Base-by-base conservation (phyloP, 2,329 filamentous ascomycete species). In the Leptosphaerulina australis region DNA sequence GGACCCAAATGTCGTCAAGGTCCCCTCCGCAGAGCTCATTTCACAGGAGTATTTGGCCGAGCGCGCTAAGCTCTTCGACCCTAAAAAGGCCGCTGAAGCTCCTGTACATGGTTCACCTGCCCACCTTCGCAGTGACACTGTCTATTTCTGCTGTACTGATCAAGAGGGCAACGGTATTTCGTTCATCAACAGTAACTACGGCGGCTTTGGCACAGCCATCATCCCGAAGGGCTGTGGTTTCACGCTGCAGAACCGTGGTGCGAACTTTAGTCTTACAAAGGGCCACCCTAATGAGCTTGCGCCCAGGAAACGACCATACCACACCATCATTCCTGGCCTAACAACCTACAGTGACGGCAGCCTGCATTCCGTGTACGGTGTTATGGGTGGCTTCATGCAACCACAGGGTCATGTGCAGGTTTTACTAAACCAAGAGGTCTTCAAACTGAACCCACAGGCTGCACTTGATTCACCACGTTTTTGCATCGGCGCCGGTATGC, bases 331-430 rank as follows among this genome's bases (percentile, higher is more conserved):
- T 64, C 93, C 94, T 0, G 93, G 89, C 0, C 82, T 97, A 72
- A 85, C 93, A 14, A 97, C 94, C 0, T 91, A 94, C 60, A 76
- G 77, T 4, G 91, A 95, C 62, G 83, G 84, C 20, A 86, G 83
- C 38, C 76, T 97, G 48, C 90, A 96, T 71, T 88, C 85, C 3
- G 88, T 96, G 0, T 97, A 93, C 65, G 94, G 94, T 44, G 93
- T 97, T 53, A 97, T 97, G 94, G 94, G 94, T 43, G 93, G 91
- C 2, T 97, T 95, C 75, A 97, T 97, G 89, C 94, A 99, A 76
- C 94, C 94, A 0, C 94, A 97, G 74, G 94, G 93, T 17, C 94
- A 97, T 53, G 87, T 97, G 0, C 94, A 97, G 73, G 91, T 96
- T 0, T 76, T 99, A 8, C 79, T 97, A 2, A 96, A 95, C 59